Evolutionary conservation across 495 filamentous ascomycete genomes (phyloP), one percentile per base, ranked within the genome.

Genomic region (Viridothelium virens): DNA sequence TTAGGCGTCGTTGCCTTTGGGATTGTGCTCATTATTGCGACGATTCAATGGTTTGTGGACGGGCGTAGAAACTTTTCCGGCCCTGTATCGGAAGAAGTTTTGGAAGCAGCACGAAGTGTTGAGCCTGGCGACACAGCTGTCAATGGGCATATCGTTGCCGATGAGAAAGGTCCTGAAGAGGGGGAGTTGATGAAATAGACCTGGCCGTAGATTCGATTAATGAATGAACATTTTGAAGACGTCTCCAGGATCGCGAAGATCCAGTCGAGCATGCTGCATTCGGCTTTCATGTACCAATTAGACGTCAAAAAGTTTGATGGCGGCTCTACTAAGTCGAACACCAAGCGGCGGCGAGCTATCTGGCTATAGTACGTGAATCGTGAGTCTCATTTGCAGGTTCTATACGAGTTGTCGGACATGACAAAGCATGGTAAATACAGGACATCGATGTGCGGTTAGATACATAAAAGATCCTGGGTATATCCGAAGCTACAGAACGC

Each of bases 21-120:
- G 12, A 85, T 91, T 50, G 84, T 91, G 16, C 69, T 90, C 9
- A 74, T 89, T 5, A 83, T 92, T 47, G 85, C 85, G 34, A 74
- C 79, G 0, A 70, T 88, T 34, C 86, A 87, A 66, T 92, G 89
- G 87, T 74, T 89, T 67, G 77, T 89, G n/a, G 88, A 89, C 66
- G 89, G 89, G 7, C 79, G 85, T 33, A 89, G 86, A 78, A 87
- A 90, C 71, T 91, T 85, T 73, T 82, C 77, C 3, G 88, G 87
- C 1, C 88, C 88, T 0, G 76, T 80, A 1, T 71, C 84, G 14
- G 79, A 86, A 1, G 53, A 36, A 7, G 53, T 59, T 31, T 1
- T 36, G 31, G 53, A 34, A 6, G 53, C 53, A 9, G 36, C 53
- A 36, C 3, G 31, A 14, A 59, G 53, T 36, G 53, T 18, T 18